Evolutionary conservation across 2,329 filamentous ascomycete species (phyloP), one percentile per base, ranked within the genome.

Genomic region (Daldinia eschscholtzii): DNA sequence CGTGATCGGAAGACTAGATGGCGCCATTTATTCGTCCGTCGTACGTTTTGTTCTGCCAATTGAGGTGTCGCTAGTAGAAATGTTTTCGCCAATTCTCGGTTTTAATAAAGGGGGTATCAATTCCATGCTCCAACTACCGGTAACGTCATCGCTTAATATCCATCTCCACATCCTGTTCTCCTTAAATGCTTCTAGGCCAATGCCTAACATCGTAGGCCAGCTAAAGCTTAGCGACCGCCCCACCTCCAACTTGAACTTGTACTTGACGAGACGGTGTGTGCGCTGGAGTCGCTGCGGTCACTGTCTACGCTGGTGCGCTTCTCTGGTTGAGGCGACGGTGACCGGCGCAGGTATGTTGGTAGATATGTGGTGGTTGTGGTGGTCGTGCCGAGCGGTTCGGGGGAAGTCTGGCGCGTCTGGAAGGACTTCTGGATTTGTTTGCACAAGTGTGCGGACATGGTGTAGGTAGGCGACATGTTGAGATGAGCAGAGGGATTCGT

Each of bases 401-500:
- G 76, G 3, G 79, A 79, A 30, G 80, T 76, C 70, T 84, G 82
- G 71, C 82, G 82, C 52, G 82, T 79, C 75, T 87, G 84, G 85
- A 86, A 88, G n/a, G 87, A 88, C 58, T 84, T 81, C 81, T 84
- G 86, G 79, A 89, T 85, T 74, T 88, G 82, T 79, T 86, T 87
- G 85, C 85, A 87, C 78, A 89, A 80, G 74, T 89, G 87, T 73
- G 86, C 86, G 15, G 86, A 87, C 83, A 89, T 88, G 71, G 87
- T 88, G 80, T 88, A 87, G 41, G 87, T 88, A 57, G 86, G 86
- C 62, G 86, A 83, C 87, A 89, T 89, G 44, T 71, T 80, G 70
- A 59, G 23, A 55, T 30, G 48, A 15, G 55, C 59, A 35, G 26
- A 53, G 23, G 53, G 13, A 50, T 58, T 57, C 57, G 66, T 56